Evolutionary conservation across 2,329 filamentous ascomycete species (phyloP).

Genomic region (Aspergillus novofumigatus): DNA sequence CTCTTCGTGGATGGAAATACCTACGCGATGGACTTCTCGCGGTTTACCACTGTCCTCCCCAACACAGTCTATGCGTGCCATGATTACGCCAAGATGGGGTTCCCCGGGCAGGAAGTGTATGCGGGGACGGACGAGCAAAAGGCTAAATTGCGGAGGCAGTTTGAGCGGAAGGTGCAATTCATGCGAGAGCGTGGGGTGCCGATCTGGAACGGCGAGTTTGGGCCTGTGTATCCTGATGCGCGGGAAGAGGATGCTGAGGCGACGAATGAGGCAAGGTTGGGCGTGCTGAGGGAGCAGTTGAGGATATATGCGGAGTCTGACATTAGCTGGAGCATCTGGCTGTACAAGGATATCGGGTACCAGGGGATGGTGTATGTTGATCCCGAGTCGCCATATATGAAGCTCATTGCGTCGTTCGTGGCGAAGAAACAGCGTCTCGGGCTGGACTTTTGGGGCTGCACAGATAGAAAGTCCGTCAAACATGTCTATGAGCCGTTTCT

Average conservation of each 20-base stretch:
- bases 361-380: slow-evolving; percentile 50
- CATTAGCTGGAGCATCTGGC: slow-evolving; percentile 55
- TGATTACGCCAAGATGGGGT: slow-evolving; percentile 27
- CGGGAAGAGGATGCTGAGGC: not conserved
- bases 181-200: slow-evolving; percentile 22
- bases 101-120: slow-evolving; percentile 23
- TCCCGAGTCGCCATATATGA: slow-evolving; percentile 44
- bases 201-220: slow-evolving; percentile 50
- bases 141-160: slow-evolving; percentile 9
- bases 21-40: slow-evolving; percentile 37
- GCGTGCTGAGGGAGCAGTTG: slow-evolving; percentile 30
- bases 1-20: slow-evolving; percentile 40
- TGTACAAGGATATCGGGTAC: slow-evolving; percentile 53
- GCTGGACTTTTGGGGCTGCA: not conserved
- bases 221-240: slow-evolving; percentile 41
- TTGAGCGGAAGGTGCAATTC: too few species aligned
- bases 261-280: too few species aligned
- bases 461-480: not conserved
- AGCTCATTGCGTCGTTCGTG: slow-evolving; percentile 19
- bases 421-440: not conserved
- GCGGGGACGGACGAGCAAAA: slow-evolving; percentile 36
- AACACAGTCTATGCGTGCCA: slow-evolving; percentile 43
- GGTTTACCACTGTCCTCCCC: slow-evolving; percentile 35
- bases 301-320: slow-evolving; percentile 46
- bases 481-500: not conserved